Evolutionary conservation across 2,329 filamentous ascomycete genomes (phyloP).

Genomic region (Sclerotinia spermophila): DNA sequence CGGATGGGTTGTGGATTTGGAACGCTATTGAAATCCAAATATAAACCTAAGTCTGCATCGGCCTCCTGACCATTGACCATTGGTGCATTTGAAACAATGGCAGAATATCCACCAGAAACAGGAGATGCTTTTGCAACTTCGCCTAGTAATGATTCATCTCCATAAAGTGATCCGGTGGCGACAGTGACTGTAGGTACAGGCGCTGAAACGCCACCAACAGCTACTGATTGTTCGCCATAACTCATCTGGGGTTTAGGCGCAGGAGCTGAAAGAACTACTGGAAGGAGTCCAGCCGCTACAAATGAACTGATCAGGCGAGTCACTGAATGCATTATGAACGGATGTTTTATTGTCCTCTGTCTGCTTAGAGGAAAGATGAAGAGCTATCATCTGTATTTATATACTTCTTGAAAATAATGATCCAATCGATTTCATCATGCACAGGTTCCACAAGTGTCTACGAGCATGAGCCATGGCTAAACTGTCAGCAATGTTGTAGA

Average conservation of each 20-base stretch:
- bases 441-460: neutral
- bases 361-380: neutral
- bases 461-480: neutral
- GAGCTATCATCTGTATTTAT: neutral
- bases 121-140: slow-evolving; percentile 41
- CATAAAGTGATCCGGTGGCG: slow-evolving; percentile 42
- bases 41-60: slow-evolving; percentile 48
- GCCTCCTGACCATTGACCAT: slow-evolving; percentile 50
- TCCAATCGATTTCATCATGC: neutral
- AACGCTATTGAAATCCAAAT: slow-evolving; percentile 51
- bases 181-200: slow-evolving; percentile 41
- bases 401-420: neutral
- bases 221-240: slow-evolving; percentile 44
- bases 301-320: slow-evolving; percentile 15
- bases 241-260: slow-evolving; percentile 35
- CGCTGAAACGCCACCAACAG: slow-evolving; percentile 42
- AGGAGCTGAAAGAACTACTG: slow-evolving; percentile 18
- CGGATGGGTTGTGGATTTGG: slow-evolving; percentile 53
- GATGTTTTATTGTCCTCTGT: neutral
- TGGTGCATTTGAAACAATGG: slow-evolving; percentile 40
- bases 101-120: slow-evolving; percentile 40
- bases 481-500: neutral
- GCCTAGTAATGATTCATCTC: slow-evolving; percentile 41
- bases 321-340: neutral
- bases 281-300: slow-evolving; percentile 19